Percentiles rank a stretch among this genome's conserved stretches.
Evolutionary conservation across 2,329 filamentous ascomycete species (phyloP).

Genomic region (Cytospora piceicola): DNA sequence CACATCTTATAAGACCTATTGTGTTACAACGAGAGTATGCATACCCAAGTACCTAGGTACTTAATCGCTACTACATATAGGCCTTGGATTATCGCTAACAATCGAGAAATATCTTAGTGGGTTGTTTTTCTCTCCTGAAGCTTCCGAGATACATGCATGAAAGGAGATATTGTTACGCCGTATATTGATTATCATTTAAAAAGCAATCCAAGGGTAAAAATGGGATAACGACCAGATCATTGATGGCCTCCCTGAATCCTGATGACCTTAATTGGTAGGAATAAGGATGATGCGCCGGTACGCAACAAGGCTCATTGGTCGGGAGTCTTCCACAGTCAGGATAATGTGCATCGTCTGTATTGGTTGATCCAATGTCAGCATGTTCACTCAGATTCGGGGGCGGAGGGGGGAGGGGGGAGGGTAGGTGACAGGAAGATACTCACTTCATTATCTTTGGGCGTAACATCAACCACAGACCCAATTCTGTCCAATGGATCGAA

Average conservation of each 20-base stretch:
- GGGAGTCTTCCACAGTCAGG: slow-evolving; percentile 11
- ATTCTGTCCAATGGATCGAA: not conserved
- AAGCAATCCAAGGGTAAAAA: no score
- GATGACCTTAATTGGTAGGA: not conserved
- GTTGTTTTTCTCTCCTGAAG: no score
- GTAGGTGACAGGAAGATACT: not conserved
- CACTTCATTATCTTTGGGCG: slow-evolving; percentile 15
- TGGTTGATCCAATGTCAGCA: not conserved
- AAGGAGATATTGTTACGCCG: no score
- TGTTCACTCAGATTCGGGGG: fast-evolving
- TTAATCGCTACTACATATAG: no score
- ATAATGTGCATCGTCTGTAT: slow-evolving; percentile 17
- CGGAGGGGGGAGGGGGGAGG: not conserved
- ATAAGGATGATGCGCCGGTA: slow-evolving; percentile 6
- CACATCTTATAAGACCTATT: not conserved
- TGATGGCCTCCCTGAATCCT: no score
- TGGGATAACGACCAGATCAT: no score
- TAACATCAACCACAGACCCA: slow-evolving; percentile 16
- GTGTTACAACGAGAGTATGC: not conserved
- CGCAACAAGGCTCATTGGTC: slow-evolving; percentile 11
- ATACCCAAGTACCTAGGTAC: no score
- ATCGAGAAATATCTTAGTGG: no score
- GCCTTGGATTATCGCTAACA: no score
- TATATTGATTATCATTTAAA: no score
- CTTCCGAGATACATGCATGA: no score